These are phyloP conservation scores for Stygiomarasmius scandens DNA, from an alignment of 1,284 basidiomycete genomes.

Conservation along the genomic window DNA sequence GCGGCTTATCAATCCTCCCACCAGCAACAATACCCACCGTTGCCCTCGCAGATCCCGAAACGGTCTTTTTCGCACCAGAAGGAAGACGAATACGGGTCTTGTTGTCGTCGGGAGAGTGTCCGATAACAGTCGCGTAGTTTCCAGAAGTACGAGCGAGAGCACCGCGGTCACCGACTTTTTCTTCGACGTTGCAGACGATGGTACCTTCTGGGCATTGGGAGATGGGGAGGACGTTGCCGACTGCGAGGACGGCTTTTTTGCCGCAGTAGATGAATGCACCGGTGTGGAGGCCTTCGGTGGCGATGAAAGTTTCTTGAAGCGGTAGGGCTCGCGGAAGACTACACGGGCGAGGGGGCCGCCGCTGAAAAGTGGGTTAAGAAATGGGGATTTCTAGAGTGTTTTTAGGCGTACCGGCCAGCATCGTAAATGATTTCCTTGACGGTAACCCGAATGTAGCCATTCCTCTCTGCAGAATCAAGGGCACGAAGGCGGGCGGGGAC, in stretches of 20 bases:
- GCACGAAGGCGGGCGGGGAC: conserved; percentile 90
- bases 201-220: conserved; percentile 96
- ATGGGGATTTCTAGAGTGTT: not conserved
- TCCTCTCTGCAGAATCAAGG: conserved; percentile 97
- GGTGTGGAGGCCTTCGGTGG: conserved; percentile 97
- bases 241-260: conserved; percentile 93
- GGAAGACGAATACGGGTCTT: conserved; percentile 96
- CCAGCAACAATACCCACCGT: conserved; percentile 98
- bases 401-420: conserved; percentile 83
- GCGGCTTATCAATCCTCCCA: conserved; percentile 97
- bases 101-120: conserved; percentile 91
- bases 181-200: conserved; percentile 99
- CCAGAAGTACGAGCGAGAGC: conserved; percentile 96
- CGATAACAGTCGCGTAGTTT: conserved; percentile 99
- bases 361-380: conserved; percentile 44
- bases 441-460: conserved; percentile 97
- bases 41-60: conserved; percentile 84
- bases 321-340: conserved; percentile 99
- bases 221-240: conserved; percentile 98
- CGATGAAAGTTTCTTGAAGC: conserved; percentile 99
- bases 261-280: conserved; percentile 99
- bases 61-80: conserved; percentile 95
- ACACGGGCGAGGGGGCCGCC: conserved; percentile 98
- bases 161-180: conserved; percentile 97
- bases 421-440: conserved; percentile 99